A percentile compares a stretch with the other conserved stretches of the same genome.
These are phyloP conservation scores for Trichoderma atroviride DNA, from an alignment of 2,329 filamentous ascomycete genomes.

Conservation along the genomic window DNA sequence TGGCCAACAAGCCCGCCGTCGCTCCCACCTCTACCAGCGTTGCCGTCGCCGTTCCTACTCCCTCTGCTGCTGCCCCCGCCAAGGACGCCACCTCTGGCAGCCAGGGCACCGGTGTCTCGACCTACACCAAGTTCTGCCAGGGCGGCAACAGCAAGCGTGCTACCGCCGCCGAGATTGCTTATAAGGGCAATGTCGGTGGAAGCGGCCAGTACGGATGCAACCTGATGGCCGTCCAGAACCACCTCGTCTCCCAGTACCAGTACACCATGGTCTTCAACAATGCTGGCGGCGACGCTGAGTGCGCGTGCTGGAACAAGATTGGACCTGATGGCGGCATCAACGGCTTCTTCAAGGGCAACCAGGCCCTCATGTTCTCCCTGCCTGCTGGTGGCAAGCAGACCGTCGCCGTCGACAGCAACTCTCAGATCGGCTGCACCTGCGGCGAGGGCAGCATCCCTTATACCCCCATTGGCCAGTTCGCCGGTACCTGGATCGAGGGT, in stretches of 20 bases:
- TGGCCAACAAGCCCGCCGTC: slow-evolving; percentile 40
- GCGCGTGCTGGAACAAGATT: slow-evolving; percentile 57
- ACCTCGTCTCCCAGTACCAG: slow-evolving; percentile 45
- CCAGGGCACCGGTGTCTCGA: slow-evolving; percentile 29
- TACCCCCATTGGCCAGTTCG: slow-evolving; percentile 47
- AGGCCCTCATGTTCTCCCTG: slow-evolving; percentile 48
- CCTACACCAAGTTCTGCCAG: slow-evolving; percentile 41
- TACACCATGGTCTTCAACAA: slow-evolving; percentile 49
- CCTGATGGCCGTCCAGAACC: slow-evolving; percentile 48
- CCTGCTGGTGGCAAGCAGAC: slow-evolving; percentile 41
- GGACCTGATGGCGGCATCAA: slow-evolving; percentile 48
- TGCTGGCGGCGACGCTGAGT: slow-evolving; percentile 40
- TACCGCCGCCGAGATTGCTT: slow-evolving; percentile 49
- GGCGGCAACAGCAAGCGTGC: slow-evolving; percentile 49
- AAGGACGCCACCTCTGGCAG: slow-evolving; percentile 14
- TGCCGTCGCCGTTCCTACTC: slow-evolving; percentile 23
- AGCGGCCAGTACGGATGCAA: slow-evolving; percentile 53
- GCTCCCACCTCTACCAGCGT: slow-evolving; percentile 33
- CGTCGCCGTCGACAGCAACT: slow-evolving; percentile 50
- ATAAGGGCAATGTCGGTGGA: slow-evolving; percentile 52
- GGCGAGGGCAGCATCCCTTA: slow-evolving; percentile 37
- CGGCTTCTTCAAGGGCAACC: slow-evolving; percentile 51
- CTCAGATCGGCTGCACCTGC: slow-evolving; percentile 54
- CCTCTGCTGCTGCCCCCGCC: slow-evolving; percentile 26
- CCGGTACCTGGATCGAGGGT: slow-evolving; percentile 54